phyloP scores from a whole-genome alignment of 2,329 filamentous ascomycete species.

The Conoideocrella luteorostrata region DNA sequence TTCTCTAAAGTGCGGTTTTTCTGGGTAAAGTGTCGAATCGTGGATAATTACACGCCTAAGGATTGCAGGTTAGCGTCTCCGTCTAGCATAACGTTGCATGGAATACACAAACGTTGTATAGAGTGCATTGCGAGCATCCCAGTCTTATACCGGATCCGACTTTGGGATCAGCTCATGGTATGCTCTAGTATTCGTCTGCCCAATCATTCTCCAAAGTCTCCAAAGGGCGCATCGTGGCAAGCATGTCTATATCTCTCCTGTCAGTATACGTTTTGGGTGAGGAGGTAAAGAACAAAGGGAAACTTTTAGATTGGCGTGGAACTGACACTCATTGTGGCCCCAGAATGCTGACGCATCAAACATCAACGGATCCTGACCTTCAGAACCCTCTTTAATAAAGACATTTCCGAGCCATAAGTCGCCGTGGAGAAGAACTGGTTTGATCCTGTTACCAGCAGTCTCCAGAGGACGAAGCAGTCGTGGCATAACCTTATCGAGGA shows the following conservation, averaged over 20 bases:
- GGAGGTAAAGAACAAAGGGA: not conserved
- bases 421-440: slow-evolving; percentile 37
- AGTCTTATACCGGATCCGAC: not conserved
- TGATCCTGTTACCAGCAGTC: slow-evolving; percentile 29
- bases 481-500: slow-evolving; percentile 38
- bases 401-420: slow-evolving; percentile 36
- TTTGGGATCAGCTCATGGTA: not conserved
- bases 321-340: slow-evolving; percentile 35
- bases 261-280: no score
- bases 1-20: not conserved
- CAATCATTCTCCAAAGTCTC: not conserved
- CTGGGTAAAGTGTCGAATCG: not conserved
- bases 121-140: not conserved
- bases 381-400: slow-evolving; percentile 21
- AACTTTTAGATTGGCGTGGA: not conserved
- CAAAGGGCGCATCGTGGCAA: not conserved
- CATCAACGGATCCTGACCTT: slow-evolving; percentile 20
- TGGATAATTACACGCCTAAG: not conserved
- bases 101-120: not conserved
- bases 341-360: slow-evolving; percentile 36
- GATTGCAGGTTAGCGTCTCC: not conserved
- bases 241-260: not conserved
- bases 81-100: not conserved
- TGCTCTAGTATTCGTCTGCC: not conserved
- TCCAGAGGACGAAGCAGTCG: slow-evolving; percentile 36